Base-by-base conservation (phyloP, 2,329 filamentous ascomycete genomes). In the Pseudogymnoascus sp. region DNA sequence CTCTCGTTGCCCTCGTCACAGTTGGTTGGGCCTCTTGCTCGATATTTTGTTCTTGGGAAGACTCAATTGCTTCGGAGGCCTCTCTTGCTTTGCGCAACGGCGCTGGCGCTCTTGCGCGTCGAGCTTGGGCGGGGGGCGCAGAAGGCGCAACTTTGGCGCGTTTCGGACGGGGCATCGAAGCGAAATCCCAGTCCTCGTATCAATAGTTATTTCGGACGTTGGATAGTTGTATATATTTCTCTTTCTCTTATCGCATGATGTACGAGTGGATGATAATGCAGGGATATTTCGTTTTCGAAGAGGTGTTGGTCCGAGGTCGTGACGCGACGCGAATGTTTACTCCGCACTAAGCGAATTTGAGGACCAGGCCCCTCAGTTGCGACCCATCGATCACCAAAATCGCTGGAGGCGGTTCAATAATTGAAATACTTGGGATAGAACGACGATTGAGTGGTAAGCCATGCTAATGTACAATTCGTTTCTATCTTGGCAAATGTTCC, bases 161-260 rank as follows among this genome's bases (percentile, higher is more conserved):
- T 64, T 72, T 72, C 58, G 71, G 71, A 41, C 71, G 70, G 63
- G 71, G 71, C 71, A 73, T 73, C 35, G 17, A 41, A 15, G 31
- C 37, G 26, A 39, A 11, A 24, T 21, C n/a, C 33, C 24, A 37
- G 44, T 61, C 6, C 26, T 37, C 15, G 31, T 61, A 35, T 58
- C 57, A 37, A 59, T 59, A 59, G 57, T 21, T 37, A 59, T 37
- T 37, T 31, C 26, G 33, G 9, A 31, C 37, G 36, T n/a, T 59
- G 37, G 6, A 10, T 59, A 39, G 57, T 59, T 37, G 17, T 40
- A 59, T 59, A 59, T 39, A 59, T 59, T 40, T 59, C 13, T 59
- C 24, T 15, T 39, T 26, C 33, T 40, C 33, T 59, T 59, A 40
- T 59, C 37, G 35, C 57, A 26, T 26, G 10, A 40, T 59, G 57